A percentile compares a stretch with the other conserved stretches of the same genome.
Evolutionary conservation across 768 basidiomycete species (phyloP).

Genomic region (Austroboletus eburneus): DNA sequence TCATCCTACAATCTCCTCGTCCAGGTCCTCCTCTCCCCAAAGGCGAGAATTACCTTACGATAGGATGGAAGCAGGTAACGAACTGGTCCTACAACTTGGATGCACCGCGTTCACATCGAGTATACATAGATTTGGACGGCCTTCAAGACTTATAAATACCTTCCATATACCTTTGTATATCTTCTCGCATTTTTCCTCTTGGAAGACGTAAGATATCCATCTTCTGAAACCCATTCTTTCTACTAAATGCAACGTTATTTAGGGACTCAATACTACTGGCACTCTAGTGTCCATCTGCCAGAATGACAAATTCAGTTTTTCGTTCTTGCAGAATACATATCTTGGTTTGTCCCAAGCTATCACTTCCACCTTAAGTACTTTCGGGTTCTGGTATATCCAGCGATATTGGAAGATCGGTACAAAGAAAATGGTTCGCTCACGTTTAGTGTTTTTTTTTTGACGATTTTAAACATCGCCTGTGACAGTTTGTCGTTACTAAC

Average conservation of each 20-base stretch:
- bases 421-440: slow-evolving; percentile 66
- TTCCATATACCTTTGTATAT: slow-evolving; percentile 82
- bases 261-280: slow-evolving; percentile 80
- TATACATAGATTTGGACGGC: slow-evolving; percentile 77
- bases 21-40: slow-evolving; percentile 77
- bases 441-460: background rate
- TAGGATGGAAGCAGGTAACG: slow-evolving; percentile 80
- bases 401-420: slow-evolving; percentile 73
- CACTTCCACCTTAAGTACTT: slow-evolving; percentile 66
- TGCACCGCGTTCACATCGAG: background rate
- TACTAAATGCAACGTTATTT: background rate
- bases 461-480: background rate
- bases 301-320: slow-evolving; percentile 77
- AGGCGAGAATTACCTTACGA: slow-evolving; percentile 69
- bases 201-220: slow-evolving; percentile 51
- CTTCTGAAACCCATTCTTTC: background rate
- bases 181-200: slow-evolving; percentile 74
- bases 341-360: slow-evolving; percentile 72
- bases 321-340: slow-evolving; percentile 78
- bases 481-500: slow-evolving; percentile 72
- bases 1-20: slow-evolving; percentile 79
- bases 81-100: background rate
- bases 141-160: slow-evolving; percentile 66
- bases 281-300: slow-evolving; percentile 75
- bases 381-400: slow-evolving; percentile 84